Base-by-base conservation (phyloP, 306 rosid species). In the Lotus japonicus region DNA sequence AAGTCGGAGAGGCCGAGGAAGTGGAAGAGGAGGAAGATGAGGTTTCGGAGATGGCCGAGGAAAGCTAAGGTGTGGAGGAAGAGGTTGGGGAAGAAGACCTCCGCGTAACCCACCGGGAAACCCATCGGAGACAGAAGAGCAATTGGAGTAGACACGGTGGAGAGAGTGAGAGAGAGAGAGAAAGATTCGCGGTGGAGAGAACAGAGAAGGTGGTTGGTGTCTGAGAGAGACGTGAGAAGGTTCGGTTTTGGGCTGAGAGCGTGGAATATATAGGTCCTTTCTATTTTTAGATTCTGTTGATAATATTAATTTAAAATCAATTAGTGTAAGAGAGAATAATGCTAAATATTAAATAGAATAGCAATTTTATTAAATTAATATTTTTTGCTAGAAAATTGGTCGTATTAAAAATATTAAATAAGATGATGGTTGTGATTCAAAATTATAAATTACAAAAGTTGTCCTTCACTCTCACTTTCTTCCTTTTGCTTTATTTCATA, bases 21-120 rank as follows among this genome's bases (percentile, higher is more conserved):
- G 73, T 62, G 82, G 77, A 92, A 86, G 70, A 89, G 86, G 15
- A 74, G 43, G 81, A 79, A 68, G 31, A 92, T 81, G 72, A 92
- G 80, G 81, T 23, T 80, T 13, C 92, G 80, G 70, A 92, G 82
- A 70, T 81, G 75, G 52, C 90, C 91, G 50, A 89, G 95, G 45
- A 89, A 68, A 14, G 90, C 68, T 9, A 92, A 86, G 0, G 89
- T 68, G 73, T 82, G 96, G 28, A 92, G 90, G 58, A 92, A 76
- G 23, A 87, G 55, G 51, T 80, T 83, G 1, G 98, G 98, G 64
- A 88, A 83, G 77, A 86, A 72, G 0, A 89, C 85, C 73, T 90
- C 97, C 4, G 87, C 76, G 84, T 80, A 90, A 0, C 90, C 94
- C 5, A 89, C 91, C 51, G 98, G 97, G 41, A 92, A 92, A 0